Evolutionary conservation across 768 basidiomycete genomes (phyloP).

Genomic region (Tephrocybe rancida): DNA sequence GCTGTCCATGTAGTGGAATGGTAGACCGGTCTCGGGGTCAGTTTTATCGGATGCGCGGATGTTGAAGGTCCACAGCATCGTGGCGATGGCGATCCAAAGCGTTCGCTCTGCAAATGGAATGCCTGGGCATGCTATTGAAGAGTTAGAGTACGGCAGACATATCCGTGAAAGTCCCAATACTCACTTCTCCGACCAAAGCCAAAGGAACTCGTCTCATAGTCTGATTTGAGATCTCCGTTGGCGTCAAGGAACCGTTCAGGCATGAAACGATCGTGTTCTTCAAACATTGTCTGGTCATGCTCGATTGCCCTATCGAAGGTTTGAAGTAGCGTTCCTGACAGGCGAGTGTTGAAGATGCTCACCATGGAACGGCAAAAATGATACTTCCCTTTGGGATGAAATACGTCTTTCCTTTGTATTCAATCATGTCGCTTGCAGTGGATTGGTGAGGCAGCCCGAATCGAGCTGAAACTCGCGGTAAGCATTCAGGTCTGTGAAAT

Average conservation of each 20-base stretch:
- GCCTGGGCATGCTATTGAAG: background rate
- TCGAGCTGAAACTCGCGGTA: background rate
- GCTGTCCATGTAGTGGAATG: background rate
- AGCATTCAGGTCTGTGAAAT: background rate
- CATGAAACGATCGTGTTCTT: background rate
- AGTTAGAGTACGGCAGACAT: background rate
- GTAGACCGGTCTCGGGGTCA: background rate
- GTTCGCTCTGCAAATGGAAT: background rate
- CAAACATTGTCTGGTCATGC: background rate
- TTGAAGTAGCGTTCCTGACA: background rate
- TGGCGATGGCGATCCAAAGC: background rate
- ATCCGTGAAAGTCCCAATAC: background rate
- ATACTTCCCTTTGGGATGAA: background rate
- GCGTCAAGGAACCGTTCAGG: background rate
- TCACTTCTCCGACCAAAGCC: background rate
- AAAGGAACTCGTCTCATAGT: background rate
- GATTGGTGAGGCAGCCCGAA: background rate
- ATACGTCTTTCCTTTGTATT: background rate
- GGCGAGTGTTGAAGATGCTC: background rate
- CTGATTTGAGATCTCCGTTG: background rate
- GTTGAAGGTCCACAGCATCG: background rate
- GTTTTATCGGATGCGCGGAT: background rate
- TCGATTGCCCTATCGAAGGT: background rate
- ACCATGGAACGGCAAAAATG: background rate
- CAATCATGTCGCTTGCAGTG: background rate